Base-by-base conservation (phyloP, 352 stramenopile genomes). In the Pilasporangium apinafurcum region DNA sequence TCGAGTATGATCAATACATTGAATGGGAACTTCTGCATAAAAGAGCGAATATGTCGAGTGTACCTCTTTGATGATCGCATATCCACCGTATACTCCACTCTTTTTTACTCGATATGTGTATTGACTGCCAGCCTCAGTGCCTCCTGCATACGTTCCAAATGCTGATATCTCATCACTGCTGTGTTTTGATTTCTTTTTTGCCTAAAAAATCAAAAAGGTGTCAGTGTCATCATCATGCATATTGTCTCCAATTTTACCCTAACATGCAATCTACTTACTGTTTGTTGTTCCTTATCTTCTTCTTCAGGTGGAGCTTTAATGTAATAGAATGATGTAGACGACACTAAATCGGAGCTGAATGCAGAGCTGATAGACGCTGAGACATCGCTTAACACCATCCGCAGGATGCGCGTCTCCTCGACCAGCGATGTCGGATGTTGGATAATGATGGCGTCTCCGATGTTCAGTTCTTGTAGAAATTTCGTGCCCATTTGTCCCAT, bases 321-420 rank as follows among this genome's bases (percentile, higher is more conserved):
- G 52, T 77, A 96, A 48, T 86, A 68, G 51, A 96, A 96, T 8
- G 80, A 58, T 12, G 82, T 95, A 9, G 82, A 92, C 8, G 81
- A 93, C 38, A 95, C 80, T 17, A 96, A 53, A 45, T 96, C 86
- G 17, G 83, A 86, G 53, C 79, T 94, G 45, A 96, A 96, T 27
- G 78, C 60, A 4, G 78, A 93, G 49, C 80, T 95, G 48, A 96
- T 55, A 20, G 76, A 79, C 33, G 81, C 81, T 33, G 77, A 93
- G 13, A 93, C 68, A 51, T 96, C 82, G 38, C 77, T 94, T 10
- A 96, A 65, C 46, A 96, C 86, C 83, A 95, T 95, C 25, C 77
- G 75, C 38, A 96, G 62, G 39, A 96, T 92, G n/a, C 83, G 69
- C 37, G 82, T 95, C 62, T 96, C 86, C 43, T 95, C 83, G 14